Conservation (phyloP, 2,329 filamentous ascomycete species). For the Cladosporium colombiae region DNA sequence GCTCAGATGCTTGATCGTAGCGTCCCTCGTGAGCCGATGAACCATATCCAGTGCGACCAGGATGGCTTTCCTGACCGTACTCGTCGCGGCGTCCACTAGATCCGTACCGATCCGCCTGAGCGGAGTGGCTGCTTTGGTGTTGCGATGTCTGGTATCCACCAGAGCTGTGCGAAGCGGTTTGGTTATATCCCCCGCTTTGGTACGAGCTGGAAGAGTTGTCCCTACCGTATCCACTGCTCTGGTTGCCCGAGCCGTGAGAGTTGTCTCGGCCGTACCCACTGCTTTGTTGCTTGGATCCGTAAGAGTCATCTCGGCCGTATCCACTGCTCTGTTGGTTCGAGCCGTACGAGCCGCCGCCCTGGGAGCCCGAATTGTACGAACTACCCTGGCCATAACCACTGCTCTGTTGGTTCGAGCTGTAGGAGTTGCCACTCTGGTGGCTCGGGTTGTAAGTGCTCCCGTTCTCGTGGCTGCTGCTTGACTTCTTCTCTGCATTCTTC, state of each 20-base stretch:
- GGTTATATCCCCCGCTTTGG: constrained; percentile 51
- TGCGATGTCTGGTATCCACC: constrained; percentile 32
- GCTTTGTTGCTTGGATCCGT: constrained; percentile 52
- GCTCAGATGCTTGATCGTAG: constrained; percentile 61
- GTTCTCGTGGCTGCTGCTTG: constrained; percentile 54
- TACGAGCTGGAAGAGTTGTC: constrained; percentile 43
- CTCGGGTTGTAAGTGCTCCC: constrained; percentile 13
- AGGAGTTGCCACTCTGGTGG: constrained; percentile 55
- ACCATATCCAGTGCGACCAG: constrained; percentile 50
- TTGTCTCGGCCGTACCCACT: constrained; percentile 60
- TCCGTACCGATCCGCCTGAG: constrained; percentile 47
- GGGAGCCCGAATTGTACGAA: constrained; percentile 50
- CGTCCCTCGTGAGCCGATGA: constrained; percentile 55
- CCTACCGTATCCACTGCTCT: constrained; percentile 49
- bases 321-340: constrained; percentile 55
- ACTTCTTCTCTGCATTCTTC: not conserved
- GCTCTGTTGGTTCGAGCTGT: constrained; percentile 54
- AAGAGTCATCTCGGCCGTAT: constrained; percentile 44
- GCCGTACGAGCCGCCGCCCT: constrained; percentile 60
- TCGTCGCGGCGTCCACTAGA: constrained; percentile 60
- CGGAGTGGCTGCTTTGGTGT: constrained; percentile 31
- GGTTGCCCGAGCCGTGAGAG: constrained; percentile 59
- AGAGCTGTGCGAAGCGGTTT: not conserved
- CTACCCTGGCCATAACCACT: constrained; percentile 60
- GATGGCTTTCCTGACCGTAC: constrained; percentile 56